Base-by-base conservation (phyloP, 495 filamentous ascomycete genomes). In the Hyaloscypha variabilis region DNA sequence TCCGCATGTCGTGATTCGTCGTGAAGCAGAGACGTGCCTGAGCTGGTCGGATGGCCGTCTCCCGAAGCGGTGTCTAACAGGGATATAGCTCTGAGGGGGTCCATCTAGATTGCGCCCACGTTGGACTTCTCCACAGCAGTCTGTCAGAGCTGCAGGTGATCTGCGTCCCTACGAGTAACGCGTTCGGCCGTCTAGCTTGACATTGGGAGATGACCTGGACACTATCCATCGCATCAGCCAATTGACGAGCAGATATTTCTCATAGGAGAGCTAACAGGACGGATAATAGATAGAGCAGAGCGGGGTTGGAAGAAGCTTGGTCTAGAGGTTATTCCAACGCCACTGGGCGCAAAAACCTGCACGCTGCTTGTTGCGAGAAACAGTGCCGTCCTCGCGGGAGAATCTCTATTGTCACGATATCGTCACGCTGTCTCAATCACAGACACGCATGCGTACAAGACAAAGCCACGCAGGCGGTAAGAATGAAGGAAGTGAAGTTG, bases 21-120 rank as follows among this genome's bases (percentile, higher is more conserved):
- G 34, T n/a, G 8, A 58, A 3, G 5, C 3, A 8, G 6, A 11
- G n/a, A 31, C 10, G 62, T 64, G 30, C 62, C 62, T 64, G 62
- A 46, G 21, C 34, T 5, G 26, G 21, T 29, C 62, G 62, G 23
- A 64, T 8, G 30, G 6, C 34, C 29, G 57, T 24, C 17, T 57
- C 52, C 62, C 62, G 62, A 57, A 6, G 29, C 2, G 39, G 25
- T 59, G 51, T 64, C 52, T 53, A 26, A 21, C 62, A 42, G 34
- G 62, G 51, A 64, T 64, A 1, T 10, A 63, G 50, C 46, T 53
- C 29, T 34, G 26, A 34, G 11, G 26, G 34, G 54, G 28, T 2
- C 1, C 25, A 31, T 34, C 54, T 58, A 31, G 30, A 28, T 34
- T 14, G 54, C n/a, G 25, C 26, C n/a, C 8, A 28, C n/a, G 25